phyloP scores from a whole-genome alignment of 345 rosid species.

The Abelmoschus esculentus region DNA sequence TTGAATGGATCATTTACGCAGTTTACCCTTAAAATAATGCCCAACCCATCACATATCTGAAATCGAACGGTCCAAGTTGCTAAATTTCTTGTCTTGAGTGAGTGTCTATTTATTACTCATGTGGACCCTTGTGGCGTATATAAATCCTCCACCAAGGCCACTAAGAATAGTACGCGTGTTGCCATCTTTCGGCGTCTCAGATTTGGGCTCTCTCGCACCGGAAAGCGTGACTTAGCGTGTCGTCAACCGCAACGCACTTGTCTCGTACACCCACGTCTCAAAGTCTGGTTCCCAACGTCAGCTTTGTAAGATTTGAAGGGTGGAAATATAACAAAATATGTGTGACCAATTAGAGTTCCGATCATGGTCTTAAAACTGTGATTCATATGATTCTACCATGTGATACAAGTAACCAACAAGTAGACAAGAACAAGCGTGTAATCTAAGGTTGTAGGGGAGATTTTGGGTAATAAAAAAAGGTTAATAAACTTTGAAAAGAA shows the following conservation, averaged over 20 bases:
- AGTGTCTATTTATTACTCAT: too few relatives aligned
- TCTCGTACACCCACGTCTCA: background rate
- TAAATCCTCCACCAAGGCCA: too few relatives aligned
- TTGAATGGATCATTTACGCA: too few relatives aligned
- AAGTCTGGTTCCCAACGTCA: too few relatives aligned
- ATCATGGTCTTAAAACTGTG: background rate
- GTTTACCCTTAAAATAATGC: too few relatives aligned
- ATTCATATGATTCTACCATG: background rate
- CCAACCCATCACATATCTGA: too few relatives aligned
- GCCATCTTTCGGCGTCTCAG: constrained; percentile 9
- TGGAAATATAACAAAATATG: background rate
- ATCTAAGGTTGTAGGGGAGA: background rate
- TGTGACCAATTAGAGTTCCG: background rate
- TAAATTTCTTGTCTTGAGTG: too few relatives aligned
- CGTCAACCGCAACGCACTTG: background rate
- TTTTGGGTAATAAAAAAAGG: background rate
- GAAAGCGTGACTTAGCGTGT: background rate
- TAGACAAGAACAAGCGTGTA: background rate
- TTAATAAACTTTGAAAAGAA: background rate
- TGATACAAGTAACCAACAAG: background rate
- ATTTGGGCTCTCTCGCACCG: background rate
- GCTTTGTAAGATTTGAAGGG: too few relatives aligned
- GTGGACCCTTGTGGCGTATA: too few relatives aligned
- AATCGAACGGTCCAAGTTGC: too few relatives aligned
- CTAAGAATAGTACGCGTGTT: constrained; percentile 7